Percentiles rank a stretch among this genome's conserved stretches.
Evolutionary conservation across 2,329 filamentous ascomycete genomes (phyloP).

Genomic region (Colletotrichum shisoi): DNA sequence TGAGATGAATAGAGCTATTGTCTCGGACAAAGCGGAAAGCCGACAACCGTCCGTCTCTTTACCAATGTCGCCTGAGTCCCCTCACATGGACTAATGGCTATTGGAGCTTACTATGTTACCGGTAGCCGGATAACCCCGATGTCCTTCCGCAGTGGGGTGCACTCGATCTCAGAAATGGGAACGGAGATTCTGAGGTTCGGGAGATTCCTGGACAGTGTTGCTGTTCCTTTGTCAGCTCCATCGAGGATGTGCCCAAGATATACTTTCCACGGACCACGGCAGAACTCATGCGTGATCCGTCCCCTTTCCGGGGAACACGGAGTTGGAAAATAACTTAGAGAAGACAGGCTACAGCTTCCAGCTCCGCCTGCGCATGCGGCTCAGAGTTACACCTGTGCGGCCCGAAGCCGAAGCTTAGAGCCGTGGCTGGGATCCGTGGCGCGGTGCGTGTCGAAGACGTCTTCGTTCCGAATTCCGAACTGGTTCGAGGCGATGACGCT

Average conservation of each 20-base stretch:
- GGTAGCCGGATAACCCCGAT: constrained; percentile 53
- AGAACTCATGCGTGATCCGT: too few relatives aligned
- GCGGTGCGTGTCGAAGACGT: constrained; percentile 53
- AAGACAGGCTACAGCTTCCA: constrained; percentile 57
- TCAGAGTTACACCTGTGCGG: constrained; percentile 58
- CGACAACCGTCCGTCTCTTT: too few relatives aligned
- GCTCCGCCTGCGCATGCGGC: constrained; percentile 53
- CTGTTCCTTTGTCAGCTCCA: background rate
- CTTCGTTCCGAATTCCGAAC: constrained; percentile 58
- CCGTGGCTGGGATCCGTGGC: constrained; percentile 46
- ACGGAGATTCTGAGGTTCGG: constrained; percentile 52
- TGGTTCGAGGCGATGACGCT: constrained; percentile 59
- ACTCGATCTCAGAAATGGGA: constrained; percentile 52
- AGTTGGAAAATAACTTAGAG: constrained; percentile 45
- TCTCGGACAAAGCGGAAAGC: too few relatives aligned
- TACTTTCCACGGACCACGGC: too few relatives aligned
- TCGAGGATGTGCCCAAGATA: too few relatives aligned
- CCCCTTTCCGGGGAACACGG: background rate
- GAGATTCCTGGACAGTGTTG: constrained; percentile 50
- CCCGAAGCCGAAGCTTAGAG: constrained; percentile 57
- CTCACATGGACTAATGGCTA: background rate
- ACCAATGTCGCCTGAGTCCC: too few relatives aligned
- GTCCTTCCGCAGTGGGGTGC: constrained; percentile 50
- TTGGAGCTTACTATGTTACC: constrained; percentile 45
- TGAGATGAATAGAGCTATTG: too few relatives aligned